Evolutionary conservation across 352 stramenopile genomes (phyloP).

Genomic region (Thalassiosira hispida): DNA sequence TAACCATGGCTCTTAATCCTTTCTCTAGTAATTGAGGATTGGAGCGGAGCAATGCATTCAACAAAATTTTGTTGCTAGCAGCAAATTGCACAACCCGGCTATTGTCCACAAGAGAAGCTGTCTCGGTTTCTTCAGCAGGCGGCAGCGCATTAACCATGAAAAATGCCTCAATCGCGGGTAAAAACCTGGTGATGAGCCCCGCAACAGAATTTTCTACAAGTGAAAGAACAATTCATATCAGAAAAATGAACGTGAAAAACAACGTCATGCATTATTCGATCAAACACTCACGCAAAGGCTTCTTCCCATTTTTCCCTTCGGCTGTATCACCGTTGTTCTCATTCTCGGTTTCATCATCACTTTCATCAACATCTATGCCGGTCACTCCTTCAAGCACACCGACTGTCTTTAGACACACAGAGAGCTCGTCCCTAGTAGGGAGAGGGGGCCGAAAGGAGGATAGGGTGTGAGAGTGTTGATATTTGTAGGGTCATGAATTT

Average conservation of each 20-base stretch:
- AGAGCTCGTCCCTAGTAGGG: conserved; percentile 83
- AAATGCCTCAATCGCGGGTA: conserved; percentile 98
- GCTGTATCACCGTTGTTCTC: conserved; percentile 62
- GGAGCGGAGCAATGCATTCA: conserved; percentile 97
- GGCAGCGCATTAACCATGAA: conserved; percentile 97
- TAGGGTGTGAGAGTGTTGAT: too few relatives aligned
- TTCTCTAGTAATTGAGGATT: conserved; percentile 96
- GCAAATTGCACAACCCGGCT: conserved; percentile 89
- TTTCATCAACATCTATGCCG: conserved; percentile 57
- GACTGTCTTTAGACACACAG: conserved; percentile 76
- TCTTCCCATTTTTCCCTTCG: conserved; percentile 38
- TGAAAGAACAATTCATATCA: neutral
- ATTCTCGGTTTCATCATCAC: conserved; percentile 46
- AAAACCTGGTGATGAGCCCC: conserved; percentile 94
- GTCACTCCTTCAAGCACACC: conserved; percentile 67
- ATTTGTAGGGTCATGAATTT: too few relatives aligned
- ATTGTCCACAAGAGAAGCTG: conserved; percentile 50
- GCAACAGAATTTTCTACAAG: conserved; percentile 56
- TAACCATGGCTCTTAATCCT: conserved; percentile 94
- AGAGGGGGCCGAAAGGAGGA: too few relatives aligned
- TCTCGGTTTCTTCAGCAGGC: conserved; percentile 14
- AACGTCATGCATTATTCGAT: too few relatives aligned
- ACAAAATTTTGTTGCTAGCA: conserved; percentile 93
- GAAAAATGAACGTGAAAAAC: too few relatives aligned
- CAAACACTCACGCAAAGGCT: too few relatives aligned